Percentiles rank a stretch among this genome's conserved stretches.
These are phyloP conservation scores for Arthrobotrys musiformis DNA, from an alignment of 2,329 filamentous ascomycete genomes.

Conservation along the genomic window DNA sequence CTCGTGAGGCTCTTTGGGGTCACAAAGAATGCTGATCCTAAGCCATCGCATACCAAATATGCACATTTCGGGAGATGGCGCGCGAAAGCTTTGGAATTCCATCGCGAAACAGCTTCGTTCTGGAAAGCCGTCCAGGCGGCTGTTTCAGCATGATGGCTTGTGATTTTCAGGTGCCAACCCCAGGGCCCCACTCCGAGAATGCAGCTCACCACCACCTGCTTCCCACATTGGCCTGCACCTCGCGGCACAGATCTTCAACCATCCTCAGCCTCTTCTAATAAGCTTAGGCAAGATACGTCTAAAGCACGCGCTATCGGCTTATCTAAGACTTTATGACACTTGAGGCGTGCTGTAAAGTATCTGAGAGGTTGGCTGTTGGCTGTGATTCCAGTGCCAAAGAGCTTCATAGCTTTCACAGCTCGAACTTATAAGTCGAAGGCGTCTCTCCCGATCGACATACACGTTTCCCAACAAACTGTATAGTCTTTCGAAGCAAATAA, in stretches of 20 bases:
- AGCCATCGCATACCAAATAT: constrained; percentile 9
- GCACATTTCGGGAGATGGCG: constrained; percentile 9
- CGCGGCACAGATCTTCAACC: not conserved
- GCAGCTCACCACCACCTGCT: not conserved
- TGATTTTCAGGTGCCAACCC: not conserved
- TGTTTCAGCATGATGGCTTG: constrained; percentile 7
- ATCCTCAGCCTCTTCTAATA: constrained; percentile 19
- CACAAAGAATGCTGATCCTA: constrained; percentile 37
- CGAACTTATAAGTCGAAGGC: constrained; percentile 2
- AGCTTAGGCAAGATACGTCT: not conserved
- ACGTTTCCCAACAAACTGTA: not conserved
- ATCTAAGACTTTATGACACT: constrained; percentile 21
- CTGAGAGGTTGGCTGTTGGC: constrained; percentile 8
- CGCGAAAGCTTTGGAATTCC: constrained; percentile 8
- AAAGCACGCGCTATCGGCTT: constrained; percentile 9
- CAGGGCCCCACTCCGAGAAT: constrained; percentile 18
- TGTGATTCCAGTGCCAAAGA: not conserved
- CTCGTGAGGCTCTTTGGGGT: constrained; percentile 14
- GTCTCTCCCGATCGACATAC: not conserved
- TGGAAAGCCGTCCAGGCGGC: constrained; percentile 10
- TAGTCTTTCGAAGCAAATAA: not conserved
- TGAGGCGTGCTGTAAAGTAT: not conserved
- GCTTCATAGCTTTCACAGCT: not conserved
- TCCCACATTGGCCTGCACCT: not conserved
- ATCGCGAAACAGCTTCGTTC: constrained; percentile 20